These are phyloP conservation scores for Viola odorata DNA, from an alignment of 345 rosid genomes.

Conservation along the genomic window DNA sequence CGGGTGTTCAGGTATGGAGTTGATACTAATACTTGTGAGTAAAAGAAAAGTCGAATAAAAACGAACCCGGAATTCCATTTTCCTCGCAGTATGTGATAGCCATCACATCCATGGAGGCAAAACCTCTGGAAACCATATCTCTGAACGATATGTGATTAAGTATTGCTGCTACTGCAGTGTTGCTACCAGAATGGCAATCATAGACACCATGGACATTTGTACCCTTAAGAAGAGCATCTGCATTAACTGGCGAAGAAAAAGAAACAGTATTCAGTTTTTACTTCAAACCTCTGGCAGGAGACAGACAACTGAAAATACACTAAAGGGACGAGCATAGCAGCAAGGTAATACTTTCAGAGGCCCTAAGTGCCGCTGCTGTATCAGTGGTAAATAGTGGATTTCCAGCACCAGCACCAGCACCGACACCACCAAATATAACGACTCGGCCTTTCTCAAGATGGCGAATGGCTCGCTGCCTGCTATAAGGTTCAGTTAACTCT, in stretches of 20 bases:
- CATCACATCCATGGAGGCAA: constrained; percentile 69
- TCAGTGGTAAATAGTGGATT: constrained; percentile 88
- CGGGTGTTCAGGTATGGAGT: background rate
- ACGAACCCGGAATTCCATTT: constrained; percentile 78
- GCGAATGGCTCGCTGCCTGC: constrained; percentile 62
- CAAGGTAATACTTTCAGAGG: constrained; percentile 63
- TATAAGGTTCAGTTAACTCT: constrained; percentile 81
- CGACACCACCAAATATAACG: constrained; percentile 88
- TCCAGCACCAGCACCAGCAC: constrained; percentile 77
- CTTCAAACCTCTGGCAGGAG: background rate
- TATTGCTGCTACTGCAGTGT: constrained; percentile 45
- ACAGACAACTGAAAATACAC: background rate
- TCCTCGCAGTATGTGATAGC: constrained; percentile 82
- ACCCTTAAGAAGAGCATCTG: constrained; percentile 83
- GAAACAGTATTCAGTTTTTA: background rate
- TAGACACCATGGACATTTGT: constrained; percentile 69
- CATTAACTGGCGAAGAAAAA: constrained; percentile 45
- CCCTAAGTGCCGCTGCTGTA: constrained; percentile 84
- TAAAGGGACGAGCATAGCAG: constrained; percentile 5
- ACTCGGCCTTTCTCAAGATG: constrained; percentile 96
- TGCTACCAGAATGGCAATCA: constrained; percentile 55
- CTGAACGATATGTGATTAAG: constrained; percentile 67
- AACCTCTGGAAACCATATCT: constrained; percentile 62
- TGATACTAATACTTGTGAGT: background rate
- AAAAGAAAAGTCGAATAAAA: background rate